Conservation (phyloP, 805 yeast species). For the Metschnikowia hibisci region DNA sequence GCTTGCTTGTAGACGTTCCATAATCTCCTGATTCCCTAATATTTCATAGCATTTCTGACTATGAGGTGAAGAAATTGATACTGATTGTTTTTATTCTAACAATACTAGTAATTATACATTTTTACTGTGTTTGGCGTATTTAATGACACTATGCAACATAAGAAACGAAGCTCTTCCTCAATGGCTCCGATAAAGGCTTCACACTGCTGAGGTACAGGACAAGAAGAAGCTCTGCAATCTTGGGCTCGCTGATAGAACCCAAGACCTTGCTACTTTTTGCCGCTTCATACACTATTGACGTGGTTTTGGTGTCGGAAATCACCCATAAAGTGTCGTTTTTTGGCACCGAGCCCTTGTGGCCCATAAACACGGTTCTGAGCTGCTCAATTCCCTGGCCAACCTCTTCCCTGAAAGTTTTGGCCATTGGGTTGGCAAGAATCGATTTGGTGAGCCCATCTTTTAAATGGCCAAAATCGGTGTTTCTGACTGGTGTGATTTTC, state of each 20-base stretch:
- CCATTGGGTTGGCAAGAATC: constrained; percentile 60
- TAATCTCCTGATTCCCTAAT: too few relatives aligned
- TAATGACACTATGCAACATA: constrained; percentile 6
- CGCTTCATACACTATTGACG: constrained; percentile 13
- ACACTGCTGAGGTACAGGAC: constrained; percentile 71
- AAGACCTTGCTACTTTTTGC: constrained; percentile 25
- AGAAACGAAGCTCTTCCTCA: constrained; percentile 40
- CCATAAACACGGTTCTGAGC: constrained; percentile 54
- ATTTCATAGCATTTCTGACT: too few relatives aligned
- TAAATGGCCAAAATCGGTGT: constrained; percentile 86
- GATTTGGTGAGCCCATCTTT: constrained; percentile 87
- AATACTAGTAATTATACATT: too few relatives aligned
- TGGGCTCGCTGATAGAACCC: constrained; percentile 61
- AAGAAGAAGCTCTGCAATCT: constrained; percentile 63
- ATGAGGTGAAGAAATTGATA: too few relatives aligned
- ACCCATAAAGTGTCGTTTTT: constrained; percentile 66
- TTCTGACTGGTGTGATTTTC: constrained; percentile 80
- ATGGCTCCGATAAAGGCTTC: constrained; percentile 58
- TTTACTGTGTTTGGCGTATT: too few relatives aligned
- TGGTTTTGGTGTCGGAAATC: constrained; percentile 21
- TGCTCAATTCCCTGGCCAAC: constrained; percentile 61
- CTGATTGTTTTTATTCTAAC: too few relatives aligned
- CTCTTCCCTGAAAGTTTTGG: constrained; percentile 42
- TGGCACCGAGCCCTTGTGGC: constrained; percentile 66
- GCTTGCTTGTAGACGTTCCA: too few relatives aligned